Base-by-base conservation (phyloP, 1,284 basidiomycete genomes). In the Papiliotrema flavescens region DNA sequence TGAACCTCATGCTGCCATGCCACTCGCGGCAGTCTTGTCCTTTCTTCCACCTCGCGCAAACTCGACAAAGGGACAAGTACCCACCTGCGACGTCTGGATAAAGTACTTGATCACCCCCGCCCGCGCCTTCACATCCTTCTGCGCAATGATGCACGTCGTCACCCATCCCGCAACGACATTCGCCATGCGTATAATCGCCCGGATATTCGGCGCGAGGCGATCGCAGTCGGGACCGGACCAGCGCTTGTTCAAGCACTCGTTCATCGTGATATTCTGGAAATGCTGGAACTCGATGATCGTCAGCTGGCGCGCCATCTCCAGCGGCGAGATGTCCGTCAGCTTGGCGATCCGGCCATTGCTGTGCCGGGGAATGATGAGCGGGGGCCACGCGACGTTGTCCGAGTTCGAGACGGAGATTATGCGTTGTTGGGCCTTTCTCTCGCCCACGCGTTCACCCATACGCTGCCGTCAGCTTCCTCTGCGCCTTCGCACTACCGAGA, bases 281-380 rank as follows among this genome's bases (percentile, higher is more conserved):
- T 92, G 76, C 23, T 82, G 79, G 61, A 87, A 89, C 73, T 99
- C 96, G 77, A 96, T 82, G 53, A 98, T 84, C 1, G 96, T 98
- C 56, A 98, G 78, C 73, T 99, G 96, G 26, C 96, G 83, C 0
- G 93, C 95, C 20, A 98, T 75, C 75, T 98, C 96, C 46, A 94
- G 74, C 0, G 94, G 82, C 63, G 94, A 88, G 41, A 77, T 73
- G 54, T 78, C 76, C 32, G 66, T 62, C 17, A 78, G 35, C 11
- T 61, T 56, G 7, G 75, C 22, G 3, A 62, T 46, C 23, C 59
- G 57, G 41, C 69, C 69, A 0, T 62, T 14, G 19, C 52, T 43
- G 24, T 62, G 48, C 28, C 69, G 59, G 6, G 71, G 71, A 14
- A 70, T 19, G 2, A 73, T 57, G 4, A 71, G 63, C 6, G 69